Base-by-base conservation (phyloP, 352 stramenopile species). In the Phytophthora ohioensis region DNA sequence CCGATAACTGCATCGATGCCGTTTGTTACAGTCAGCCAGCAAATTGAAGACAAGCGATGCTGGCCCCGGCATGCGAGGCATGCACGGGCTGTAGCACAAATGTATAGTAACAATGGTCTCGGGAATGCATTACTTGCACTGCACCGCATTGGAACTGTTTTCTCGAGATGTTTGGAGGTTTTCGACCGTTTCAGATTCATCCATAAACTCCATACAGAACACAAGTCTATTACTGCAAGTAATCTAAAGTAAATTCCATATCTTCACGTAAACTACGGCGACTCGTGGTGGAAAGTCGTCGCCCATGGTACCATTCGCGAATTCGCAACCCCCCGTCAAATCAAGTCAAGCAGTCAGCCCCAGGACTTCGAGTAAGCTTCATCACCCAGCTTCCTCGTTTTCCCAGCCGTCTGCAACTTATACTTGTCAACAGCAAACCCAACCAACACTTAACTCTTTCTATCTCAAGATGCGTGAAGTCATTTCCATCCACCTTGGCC, bases 401-500 rank as follows among this genome's bases (percentile, higher is more conserved):
- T 48, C 61, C n/a, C 32, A 30, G 21, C 31, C 30, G n/a, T 45
- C 53, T 45, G 30, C 42, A 27, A 57, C 48, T 62, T 53, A 35
- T 57, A 30, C 42, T 56, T 64, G 57, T 57, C 43, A 27, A 27
- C 1, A 27, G 21, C 21, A 27, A 27, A 27, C 21, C 17, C 52
- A 48, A 11, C 21, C 45, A 51, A 61, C 12, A 34, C 45, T 15
- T 13, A 35, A 5, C 17, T 15, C 45, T 5, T 17, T 46, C 3
- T 7, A 46, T 46, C 39, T 65, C 34, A 65, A 42, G 0, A 71
- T 71, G 64, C 64, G 64, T 60, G 64, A 71, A 54, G 49, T 71
- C 27, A 57, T 71, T 7, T 98, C 93, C 46, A 98, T 99, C 78
- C 97, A 99, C 84, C 89, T 99, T 63, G 95, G 96, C 70, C 96